Evolutionary conservation across 805 yeast genomes (phyloP).

Genomic region (Wickerhamomyces canadensis): DNA sequence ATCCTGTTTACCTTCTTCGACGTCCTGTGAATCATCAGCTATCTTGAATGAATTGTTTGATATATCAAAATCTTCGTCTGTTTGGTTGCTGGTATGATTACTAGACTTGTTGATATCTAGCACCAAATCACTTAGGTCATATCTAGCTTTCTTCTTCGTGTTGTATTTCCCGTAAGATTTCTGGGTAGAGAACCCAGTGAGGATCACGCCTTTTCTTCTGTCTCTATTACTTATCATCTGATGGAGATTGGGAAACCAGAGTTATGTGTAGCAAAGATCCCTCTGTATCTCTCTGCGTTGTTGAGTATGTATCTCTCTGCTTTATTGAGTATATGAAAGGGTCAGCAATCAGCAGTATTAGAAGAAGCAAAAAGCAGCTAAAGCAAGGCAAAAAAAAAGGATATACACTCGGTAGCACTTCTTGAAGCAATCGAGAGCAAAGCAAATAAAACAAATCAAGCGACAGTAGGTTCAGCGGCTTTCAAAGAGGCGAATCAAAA

Average conservation of each 20-base stretch:
- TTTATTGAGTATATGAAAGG: no score
- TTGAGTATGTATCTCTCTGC: no score
- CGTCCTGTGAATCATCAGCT: conserved; percentile 16
- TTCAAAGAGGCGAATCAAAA: no score
- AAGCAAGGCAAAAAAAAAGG: neutral
- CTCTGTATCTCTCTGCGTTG: no score
- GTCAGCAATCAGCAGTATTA: no score
- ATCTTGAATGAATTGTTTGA: conserved; percentile 21
- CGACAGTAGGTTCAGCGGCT: no score
- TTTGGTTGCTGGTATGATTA: conserved; percentile 2
- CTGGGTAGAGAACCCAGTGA: conserved; percentile 10
- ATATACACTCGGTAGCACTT: neutral
- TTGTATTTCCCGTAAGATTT: conserved; percentile 20
- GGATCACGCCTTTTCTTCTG: conserved; percentile 22
- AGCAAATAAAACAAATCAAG: no score
- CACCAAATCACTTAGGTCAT: conserved; percentile 20
- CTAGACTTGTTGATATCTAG: conserved; percentile 9
- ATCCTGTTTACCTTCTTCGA: conserved; percentile 5
- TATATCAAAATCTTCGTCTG: conserved; percentile 16
- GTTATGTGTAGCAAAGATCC: no score
- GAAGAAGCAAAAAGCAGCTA: no score
- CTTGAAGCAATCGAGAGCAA: neutral
- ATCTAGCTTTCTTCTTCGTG: conserved; percentile 20
- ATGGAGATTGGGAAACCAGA: no score
- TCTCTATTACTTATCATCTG: conserved; percentile 20